phyloP scores from a whole-genome alignment of 163 green algal genomes.

The Scenedesmus sp. region DNA sequence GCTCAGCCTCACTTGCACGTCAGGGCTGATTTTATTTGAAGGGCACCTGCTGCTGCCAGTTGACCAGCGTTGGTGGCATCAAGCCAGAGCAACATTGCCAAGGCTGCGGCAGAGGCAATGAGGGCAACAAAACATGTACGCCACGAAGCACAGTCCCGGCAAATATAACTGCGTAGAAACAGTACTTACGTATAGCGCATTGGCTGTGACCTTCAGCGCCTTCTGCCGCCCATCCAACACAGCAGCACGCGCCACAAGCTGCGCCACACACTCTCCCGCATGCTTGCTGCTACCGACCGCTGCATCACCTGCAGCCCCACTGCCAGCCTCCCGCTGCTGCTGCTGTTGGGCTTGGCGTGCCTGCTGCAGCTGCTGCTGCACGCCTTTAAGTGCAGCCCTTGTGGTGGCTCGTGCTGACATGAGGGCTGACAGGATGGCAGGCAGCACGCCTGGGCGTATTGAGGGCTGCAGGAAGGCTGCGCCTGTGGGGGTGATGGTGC shows the following conservation, averaged over 20 bases:
- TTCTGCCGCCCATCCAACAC: constrained; percentile 88
- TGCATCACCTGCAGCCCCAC: constrained; percentile 46
- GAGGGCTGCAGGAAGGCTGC: constrained; percentile 76
- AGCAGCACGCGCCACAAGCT: constrained; percentile 42
- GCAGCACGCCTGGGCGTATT: constrained; percentile 80
- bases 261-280: not conserved
- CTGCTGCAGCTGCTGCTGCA: constrained; percentile 20
- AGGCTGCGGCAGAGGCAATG: no score
- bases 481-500: constrained; percentile 73
- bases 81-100: no score
- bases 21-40: no score
- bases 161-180: no score
- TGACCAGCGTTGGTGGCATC: not conserved
- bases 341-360: not conserved
- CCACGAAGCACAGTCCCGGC: not conserved
- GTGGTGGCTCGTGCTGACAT: constrained; percentile 76
- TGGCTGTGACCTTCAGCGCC: constrained; percentile 88
- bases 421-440: constrained; percentile 80
- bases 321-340: not conserved
- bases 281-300: not conserved
- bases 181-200: constrained; percentile 81
- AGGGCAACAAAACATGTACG: no score
- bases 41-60: not conserved
- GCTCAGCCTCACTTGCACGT: no score
- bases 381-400: constrained; percentile 47